These are phyloP conservation scores for Lactarius hatsudake DNA, from an alignment of 768 basidiomycete genomes.

Conservation along the genomic window DNA sequence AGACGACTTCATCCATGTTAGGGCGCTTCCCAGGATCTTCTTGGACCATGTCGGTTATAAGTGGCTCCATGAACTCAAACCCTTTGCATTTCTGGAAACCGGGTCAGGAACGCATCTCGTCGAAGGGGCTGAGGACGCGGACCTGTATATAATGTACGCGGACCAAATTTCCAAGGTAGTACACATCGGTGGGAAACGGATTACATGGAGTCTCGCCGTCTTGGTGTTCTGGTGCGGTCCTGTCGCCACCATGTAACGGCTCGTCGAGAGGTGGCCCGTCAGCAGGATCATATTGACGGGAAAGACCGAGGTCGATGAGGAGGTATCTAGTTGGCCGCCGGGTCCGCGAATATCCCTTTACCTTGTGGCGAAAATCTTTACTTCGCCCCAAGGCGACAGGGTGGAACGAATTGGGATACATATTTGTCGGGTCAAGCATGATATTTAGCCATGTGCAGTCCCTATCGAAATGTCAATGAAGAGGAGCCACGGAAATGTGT, in stretches of 20 bases:
- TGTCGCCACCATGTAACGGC: slow-evolving; percentile 30
- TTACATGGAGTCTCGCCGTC: slow-evolving; percentile 2
- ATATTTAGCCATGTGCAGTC: slow-evolving; percentile 15
- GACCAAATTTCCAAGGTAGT: slow-evolving; percentile 31
- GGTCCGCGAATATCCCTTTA: slow-evolving; percentile 30
- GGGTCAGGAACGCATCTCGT: not conserved
- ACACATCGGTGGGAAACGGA: slow-evolving; percentile 32
- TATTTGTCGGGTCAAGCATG: slow-evolving; percentile 20
- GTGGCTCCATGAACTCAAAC: slow-evolving; percentile 10
- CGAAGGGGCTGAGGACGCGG: not conserved
- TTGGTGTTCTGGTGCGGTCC: slow-evolving; percentile 30
- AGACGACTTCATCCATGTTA: slow-evolving; percentile 16
- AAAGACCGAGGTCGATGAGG: slow-evolving; percentile 34
- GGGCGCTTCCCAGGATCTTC: slow-evolving; percentile 37
- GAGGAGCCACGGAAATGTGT: too few relatives aligned
- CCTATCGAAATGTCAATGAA: not conserved
- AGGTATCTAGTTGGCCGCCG: slow-evolving; percentile 29
- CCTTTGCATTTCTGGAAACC: not conserved
- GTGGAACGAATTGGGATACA: slow-evolving; percentile 24
- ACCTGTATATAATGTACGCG: slow-evolving; percentile 22
- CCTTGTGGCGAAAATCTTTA: slow-evolving; percentile 8
- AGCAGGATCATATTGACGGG: slow-evolving; percentile 25
- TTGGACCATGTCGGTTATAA: slow-evolving; percentile 38
- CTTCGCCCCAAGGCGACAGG: not conserved
- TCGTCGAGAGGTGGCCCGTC: slow-evolving; percentile 14